phyloP scores from a whole-genome alignment of 371 early-diverging fungal genomes.

The Phascolomyces articulosus region DNA sequence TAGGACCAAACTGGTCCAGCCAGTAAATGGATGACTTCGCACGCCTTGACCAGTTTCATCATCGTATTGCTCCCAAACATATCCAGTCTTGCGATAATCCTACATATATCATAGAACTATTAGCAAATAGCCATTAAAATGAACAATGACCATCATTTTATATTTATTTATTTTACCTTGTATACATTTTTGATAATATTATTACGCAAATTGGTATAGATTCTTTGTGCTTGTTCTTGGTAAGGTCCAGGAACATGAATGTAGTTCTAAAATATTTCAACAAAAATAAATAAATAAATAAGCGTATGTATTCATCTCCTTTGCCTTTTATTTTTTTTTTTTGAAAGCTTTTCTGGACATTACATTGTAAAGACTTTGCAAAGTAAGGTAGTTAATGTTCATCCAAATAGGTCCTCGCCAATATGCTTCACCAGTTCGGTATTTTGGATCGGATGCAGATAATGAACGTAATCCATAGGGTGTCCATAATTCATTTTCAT shows the following conservation, averaged over 20 bases:
- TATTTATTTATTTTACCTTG: slow-evolving; percentile 46
- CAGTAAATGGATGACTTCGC: slow-evolving; percentile 94
- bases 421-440: slow-evolving; percentile 87
- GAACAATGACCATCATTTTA: too few relatives aligned
- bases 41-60: slow-evolving; percentile 77
- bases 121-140: too few relatives aligned
- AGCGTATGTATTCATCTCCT: not conserved
- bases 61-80: slow-evolving; percentile 95
- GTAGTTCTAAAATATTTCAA: slow-evolving; percentile 65
- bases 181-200: slow-evolving; percentile 81
- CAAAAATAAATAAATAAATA: not conserved
- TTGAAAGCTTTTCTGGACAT: too few relatives aligned
- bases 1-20: slow-evolving; percentile 89
- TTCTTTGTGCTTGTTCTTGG: slow-evolving; percentile 64
- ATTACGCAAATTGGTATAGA: slow-evolving; percentile 76
- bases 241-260: slow-evolving; percentile 68
- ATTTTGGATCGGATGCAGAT: slow-evolving; percentile 73
- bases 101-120: slow-evolving; percentile 20
- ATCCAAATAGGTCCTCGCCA: slow-evolving; percentile 98
- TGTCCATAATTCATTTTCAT: slow-evolving; percentile 83
- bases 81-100: slow-evolving; percentile 83
- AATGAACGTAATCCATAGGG: slow-evolving; percentile 83
- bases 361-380: slow-evolving; percentile 75
- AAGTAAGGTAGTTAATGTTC: slow-evolving; percentile 88
- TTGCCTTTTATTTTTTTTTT: too few relatives aligned